These are phyloP conservation scores for Kockovaella imperatae DNA, from an alignment of 768 basidiomycete species.

Conservation along the genomic window DNA sequence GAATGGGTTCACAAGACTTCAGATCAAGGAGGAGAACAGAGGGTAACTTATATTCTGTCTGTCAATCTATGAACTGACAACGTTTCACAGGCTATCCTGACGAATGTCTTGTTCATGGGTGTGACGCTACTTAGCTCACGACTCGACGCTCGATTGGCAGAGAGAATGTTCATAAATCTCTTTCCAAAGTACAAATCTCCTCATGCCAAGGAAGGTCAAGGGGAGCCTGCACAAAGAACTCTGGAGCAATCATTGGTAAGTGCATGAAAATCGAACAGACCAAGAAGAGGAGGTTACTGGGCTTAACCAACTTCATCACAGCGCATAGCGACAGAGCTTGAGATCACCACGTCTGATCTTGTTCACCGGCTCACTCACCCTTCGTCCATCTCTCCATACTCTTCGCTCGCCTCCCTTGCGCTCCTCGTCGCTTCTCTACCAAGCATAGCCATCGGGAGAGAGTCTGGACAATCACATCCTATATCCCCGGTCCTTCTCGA, in stretches of 20 bases:
- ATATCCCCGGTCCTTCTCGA: too few relatives aligned
- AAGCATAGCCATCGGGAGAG: too few relatives aligned
- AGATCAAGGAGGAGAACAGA: constrained; percentile 15
- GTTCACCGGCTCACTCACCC: constrained; percentile 2
- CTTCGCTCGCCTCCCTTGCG: neutral
- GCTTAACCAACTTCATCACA: too few relatives aligned
- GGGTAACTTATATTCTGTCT: constrained; percentile 1
- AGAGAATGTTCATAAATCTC: constrained; percentile 13
- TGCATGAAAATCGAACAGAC: too few relatives aligned
- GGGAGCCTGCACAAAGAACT: too few relatives aligned
- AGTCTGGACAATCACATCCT: too few relatives aligned
- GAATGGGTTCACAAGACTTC: constrained; percentile 8
- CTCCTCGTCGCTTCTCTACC: constrained; percentile 1
- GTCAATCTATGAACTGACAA: neutral
- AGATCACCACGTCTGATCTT: neutral
- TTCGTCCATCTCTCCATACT: constrained; percentile 1
- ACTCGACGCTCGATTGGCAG: constrained; percentile 10
- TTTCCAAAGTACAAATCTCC: constrained; percentile 14
- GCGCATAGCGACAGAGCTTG: neutral
- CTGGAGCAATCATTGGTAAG: too few relatives aligned
- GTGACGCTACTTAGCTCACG: constrained; percentile 14
- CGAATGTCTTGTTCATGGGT: constrained; percentile 8
- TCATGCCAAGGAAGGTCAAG: too few relatives aligned
- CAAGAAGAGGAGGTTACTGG: neutral
- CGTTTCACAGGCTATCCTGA: constrained; percentile 17